Conservation (phyloP, 495 filamentous ascomycete species). For the Xylaria grammica region DNA sequence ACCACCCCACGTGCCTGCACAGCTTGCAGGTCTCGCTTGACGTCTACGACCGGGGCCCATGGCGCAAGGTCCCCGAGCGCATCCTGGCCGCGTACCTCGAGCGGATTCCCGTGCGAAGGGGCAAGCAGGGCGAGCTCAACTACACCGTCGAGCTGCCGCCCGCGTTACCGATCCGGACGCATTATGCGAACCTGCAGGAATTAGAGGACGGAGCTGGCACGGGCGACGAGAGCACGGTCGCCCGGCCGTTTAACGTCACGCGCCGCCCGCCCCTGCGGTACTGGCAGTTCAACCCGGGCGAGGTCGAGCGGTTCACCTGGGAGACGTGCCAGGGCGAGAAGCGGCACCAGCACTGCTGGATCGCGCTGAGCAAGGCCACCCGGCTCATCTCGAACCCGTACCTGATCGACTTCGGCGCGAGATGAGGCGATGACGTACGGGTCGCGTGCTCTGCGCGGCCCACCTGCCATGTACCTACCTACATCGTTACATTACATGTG, state of each 20-base stretch:
- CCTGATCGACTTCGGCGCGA: slow-evolving; percentile 30
- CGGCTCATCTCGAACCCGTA: slow-evolving; percentile 33
- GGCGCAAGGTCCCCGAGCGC: slow-evolving; percentile 37
- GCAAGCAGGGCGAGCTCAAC: slow-evolving; percentile 6
- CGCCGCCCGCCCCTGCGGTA: slow-evolving; percentile 33
- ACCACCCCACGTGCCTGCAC: slow-evolving; percentile 33
- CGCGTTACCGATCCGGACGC: slow-evolving; percentile 28
- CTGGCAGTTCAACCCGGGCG: slow-evolving; percentile 37
- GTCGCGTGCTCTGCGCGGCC: neutral
- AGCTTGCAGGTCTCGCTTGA: slow-evolving; percentile 36
- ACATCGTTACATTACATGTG: neutral
- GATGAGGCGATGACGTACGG: neutral
- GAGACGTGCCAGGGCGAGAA: slow-evolving; percentile 28
- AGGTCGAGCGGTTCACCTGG: slow-evolving; percentile 38
- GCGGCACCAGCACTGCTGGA: slow-evolving; percentile 29
- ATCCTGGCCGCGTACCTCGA: slow-evolving; percentile 22
- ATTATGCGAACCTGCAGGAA: slow-evolving; percentile 27
- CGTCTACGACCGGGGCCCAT: slow-evolving; percentile 38
- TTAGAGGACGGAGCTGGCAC: neutral
- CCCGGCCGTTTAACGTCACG: slow-evolving; percentile 28
- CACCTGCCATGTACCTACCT: neutral
- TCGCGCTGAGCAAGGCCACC: slow-evolving; percentile 24
- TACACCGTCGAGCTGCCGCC: slow-evolving; percentile 38
- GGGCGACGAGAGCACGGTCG: neutral
- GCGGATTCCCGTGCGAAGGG: slow-evolving; percentile 23